Evolutionary conservation across 1,284 basidiomycete genomes (phyloP).

Genomic region (Vanrija sp.): DNA sequence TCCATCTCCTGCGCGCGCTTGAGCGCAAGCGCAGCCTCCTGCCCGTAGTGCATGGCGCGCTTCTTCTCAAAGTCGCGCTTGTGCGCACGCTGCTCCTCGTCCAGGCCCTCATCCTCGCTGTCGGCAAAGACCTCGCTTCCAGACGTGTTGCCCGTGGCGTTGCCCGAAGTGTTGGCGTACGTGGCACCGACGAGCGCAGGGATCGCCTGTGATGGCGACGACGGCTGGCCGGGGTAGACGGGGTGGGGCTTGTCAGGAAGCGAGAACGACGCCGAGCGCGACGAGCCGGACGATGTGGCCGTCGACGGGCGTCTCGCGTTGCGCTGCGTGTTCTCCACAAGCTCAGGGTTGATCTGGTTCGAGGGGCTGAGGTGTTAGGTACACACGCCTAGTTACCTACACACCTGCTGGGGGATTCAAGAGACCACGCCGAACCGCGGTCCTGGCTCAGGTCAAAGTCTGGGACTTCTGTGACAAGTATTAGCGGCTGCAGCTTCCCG

Average conservation of each 20-base stretch:
- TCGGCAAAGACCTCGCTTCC: constrained; percentile 50
- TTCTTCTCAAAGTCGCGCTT: constrained; percentile 78
- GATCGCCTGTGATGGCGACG: constrained; percentile 47
- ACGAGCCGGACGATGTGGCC: constrained; percentile 67
- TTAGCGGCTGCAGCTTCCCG: neutral
- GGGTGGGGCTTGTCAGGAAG: constrained; percentile 35
- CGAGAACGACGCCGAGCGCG: constrained; percentile 74
- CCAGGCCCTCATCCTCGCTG: constrained; percentile 75
- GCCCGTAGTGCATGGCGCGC: constrained; percentile 79
- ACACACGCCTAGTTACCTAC: neutral
- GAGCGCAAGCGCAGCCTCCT: constrained; percentile 82
- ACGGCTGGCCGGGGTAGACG: constrained; percentile 36
- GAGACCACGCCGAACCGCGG: neutral
- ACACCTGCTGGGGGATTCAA: too few relatives aligned
- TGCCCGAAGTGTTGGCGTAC: constrained; percentile 42
- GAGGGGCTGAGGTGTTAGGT: constrained; percentile 2
- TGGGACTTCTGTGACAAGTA: constrained; percentile 55
- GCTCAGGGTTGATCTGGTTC: neutral
- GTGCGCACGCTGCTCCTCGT: constrained; percentile 80
- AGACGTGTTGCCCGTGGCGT: constrained; percentile 18
- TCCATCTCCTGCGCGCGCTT: constrained; percentile 53
- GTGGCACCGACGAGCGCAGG: constrained; percentile 51
- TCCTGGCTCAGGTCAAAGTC: constrained; percentile 37
- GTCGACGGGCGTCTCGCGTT: constrained; percentile 50
- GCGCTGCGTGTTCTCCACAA: constrained; percentile 12